phyloP scores from a whole-genome alignment of 2,329 filamentous ascomycete species.

The Colletotrichum tamarilloi region DNA sequence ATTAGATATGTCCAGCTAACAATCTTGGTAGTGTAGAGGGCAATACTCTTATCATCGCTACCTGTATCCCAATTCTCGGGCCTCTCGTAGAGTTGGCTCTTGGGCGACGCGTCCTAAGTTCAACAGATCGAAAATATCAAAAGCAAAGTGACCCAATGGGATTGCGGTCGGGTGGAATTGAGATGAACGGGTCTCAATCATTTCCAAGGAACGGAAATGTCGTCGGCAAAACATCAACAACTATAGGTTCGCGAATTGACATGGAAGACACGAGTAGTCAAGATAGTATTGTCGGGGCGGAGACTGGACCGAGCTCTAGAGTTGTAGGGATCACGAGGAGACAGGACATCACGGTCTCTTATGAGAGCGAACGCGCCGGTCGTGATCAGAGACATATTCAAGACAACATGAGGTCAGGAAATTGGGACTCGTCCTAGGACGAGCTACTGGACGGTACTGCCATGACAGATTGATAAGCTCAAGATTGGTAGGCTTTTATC shows the following conservation, averaged over 20 bases:
- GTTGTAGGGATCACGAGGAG: neutral
- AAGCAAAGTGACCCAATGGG: constrained; percentile 3
- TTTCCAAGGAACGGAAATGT: neutral
- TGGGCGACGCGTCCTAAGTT: neutral
- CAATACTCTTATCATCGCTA: constrained; percentile 15
- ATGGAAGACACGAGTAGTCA: neutral
- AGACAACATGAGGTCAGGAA: neutral
- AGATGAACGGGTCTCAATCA: neutral
- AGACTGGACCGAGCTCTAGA: neutral
- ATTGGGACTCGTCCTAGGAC: no score
- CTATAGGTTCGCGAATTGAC: neutral
- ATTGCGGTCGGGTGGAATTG: neutral
- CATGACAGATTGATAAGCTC: no score
- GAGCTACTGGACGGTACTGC: no score
- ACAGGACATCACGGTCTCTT: neutral
- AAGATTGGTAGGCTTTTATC: no score
- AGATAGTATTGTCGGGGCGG: neutral
- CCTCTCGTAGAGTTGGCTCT: constrained; percentile 2
- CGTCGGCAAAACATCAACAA: neutral
- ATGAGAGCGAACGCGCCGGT: neutral
- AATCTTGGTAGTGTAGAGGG: neutral
- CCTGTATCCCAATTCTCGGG: neutral
- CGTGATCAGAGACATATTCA: neutral
- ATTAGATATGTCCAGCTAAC: neutral
- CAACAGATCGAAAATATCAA: constrained; percentile 4